These are phyloP conservation scores for Flaveria bidentis DNA, from an alignment of 129 eudicot species.

Conservation along the genomic window DNA sequence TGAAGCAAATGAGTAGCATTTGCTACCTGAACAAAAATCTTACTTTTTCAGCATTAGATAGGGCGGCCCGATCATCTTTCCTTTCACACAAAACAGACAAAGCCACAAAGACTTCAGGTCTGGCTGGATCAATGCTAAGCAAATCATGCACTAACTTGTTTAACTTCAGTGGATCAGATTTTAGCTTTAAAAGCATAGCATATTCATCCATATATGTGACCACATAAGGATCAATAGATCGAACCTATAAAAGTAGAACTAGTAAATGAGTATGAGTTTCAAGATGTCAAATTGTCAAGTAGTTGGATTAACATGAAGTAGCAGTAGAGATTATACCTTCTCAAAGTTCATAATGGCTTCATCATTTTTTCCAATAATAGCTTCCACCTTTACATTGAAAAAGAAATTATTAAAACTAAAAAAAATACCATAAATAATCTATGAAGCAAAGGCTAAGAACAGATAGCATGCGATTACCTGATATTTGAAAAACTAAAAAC, in stretches of 20 bases:
- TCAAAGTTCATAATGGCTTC: slow-evolving; percentile 89
- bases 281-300: slow-evolving; percentile 10
- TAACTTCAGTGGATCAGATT: slow-evolving; percentile 71
- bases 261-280: slow-evolving; percentile 20
- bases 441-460: background rate
- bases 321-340: slow-evolving; percentile 52
- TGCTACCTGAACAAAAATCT: slow-evolving; percentile 21
- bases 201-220: slow-evolving; percentile 97
- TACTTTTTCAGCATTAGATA: slow-evolving; percentile 85
- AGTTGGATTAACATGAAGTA: slow-evolving; percentile 16
- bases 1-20: background rate
- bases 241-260: slow-evolving; percentile 54
- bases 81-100: slow-evolving; percentile 88
- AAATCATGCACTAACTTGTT: slow-evolving; percentile 91
- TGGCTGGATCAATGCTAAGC: slow-evolving; percentile 73
- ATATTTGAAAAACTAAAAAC: background rate
- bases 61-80: slow-evolving; percentile 94
- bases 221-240: slow-evolving; percentile 84
- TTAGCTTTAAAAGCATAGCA: slow-evolving; percentile 93
- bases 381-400: slow-evolving; percentile 72
- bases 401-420: slow-evolving; percentile 23
- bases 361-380: slow-evolving; percentile 77
- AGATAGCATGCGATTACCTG: background rate
- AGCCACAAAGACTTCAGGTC: slow-evolving; percentile 97
- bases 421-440: background rate